Evolutionary conservation across 208 protist genomes (phyloP), one percentile per base, ranked within the genome.

Genomic region (Leishmania arabica): DNA sequence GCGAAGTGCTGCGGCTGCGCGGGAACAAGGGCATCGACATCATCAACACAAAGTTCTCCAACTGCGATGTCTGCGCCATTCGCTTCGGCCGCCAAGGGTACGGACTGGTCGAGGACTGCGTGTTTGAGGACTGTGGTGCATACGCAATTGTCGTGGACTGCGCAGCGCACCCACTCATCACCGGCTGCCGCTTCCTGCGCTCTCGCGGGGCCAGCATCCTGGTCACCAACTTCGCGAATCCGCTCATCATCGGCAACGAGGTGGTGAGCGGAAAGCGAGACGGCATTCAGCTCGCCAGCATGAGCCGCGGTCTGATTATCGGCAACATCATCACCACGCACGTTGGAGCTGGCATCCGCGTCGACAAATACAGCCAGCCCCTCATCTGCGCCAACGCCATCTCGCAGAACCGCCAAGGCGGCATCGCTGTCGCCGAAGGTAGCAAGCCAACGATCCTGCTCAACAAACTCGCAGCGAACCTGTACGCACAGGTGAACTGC

Each of bases 231-330:
- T 96, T 93, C 51, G 92, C 92, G 13, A 93, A 98, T 76, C 95
- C 95, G 21, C 75, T 96, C 53, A 93, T 98, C 82, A 88, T 96
- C 69, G 93, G 92, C 72, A 98, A 98, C 80, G 91, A 93, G 78
- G 95, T 98, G 42, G 76, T 76, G 13, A 80, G 73, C n/a, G 90
- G 88, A 17, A 81, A 82, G 58, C 83, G 86, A 60, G 77, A 94
- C 71, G 95, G 92, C 53, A 88, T 96, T 64, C 86, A 90, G 60
- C 64, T 93, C 45, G 80, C 82, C 8, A 87, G 79, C 75, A 79
- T 95, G 81, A 86, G 88, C 53, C 86, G 90, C 21, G 95, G 95
- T 53, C 65, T 98, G 65, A 86, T 96, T 69, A 79, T 94, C 3
- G 95, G 91, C 69, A 98, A 98, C 89, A 65, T 91, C 62, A 92